A percentile compares a stretch with the other conserved stretches of the same genome.
Conservation (phyloP, 306 rosid species). For the Malus asiatica region DNA sequence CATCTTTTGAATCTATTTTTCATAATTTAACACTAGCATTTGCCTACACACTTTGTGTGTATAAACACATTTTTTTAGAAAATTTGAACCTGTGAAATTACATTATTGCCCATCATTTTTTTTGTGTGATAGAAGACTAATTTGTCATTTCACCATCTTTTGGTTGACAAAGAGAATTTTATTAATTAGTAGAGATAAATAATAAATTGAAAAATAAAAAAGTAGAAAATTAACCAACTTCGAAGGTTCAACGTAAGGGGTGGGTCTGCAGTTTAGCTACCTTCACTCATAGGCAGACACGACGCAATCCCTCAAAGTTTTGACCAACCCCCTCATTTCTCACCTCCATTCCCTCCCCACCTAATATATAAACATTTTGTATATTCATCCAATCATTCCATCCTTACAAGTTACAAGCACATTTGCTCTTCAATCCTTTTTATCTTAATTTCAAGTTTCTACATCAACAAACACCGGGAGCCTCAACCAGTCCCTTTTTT, state of each 20-base stretch:
- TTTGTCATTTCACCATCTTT: too few species aligned
- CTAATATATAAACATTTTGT: neutral
- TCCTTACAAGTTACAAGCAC: neutral
- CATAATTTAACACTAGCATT: neutral
- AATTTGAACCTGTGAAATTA: too few species aligned
- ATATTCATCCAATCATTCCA: neutral
- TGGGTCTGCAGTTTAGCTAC: constrained; percentile 13
- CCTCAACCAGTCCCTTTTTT: neutral
- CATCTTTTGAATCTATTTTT: neutral
- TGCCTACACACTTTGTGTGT: too few species aligned
- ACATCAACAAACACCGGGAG: neutral
- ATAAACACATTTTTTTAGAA: too few species aligned
- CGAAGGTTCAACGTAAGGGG: constrained; percentile 15
- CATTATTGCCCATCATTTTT: too few species aligned
- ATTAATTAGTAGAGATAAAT: neutral
- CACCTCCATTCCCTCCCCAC: neutral
- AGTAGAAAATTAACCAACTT: neutral
- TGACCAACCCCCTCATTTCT: constrained; percentile 9
- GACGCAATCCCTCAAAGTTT: constrained; percentile 9
- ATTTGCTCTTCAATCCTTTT: neutral
- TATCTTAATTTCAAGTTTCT: neutral
- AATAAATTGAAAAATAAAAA: neutral
- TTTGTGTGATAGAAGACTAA: too few species aligned
- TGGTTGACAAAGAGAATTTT: too few species aligned
- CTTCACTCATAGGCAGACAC: constrained; percentile 22